These are phyloP conservation scores for Verbena officinalis DNA, from an alignment of 257 asterid species.

Conservation along the genomic window DNA sequence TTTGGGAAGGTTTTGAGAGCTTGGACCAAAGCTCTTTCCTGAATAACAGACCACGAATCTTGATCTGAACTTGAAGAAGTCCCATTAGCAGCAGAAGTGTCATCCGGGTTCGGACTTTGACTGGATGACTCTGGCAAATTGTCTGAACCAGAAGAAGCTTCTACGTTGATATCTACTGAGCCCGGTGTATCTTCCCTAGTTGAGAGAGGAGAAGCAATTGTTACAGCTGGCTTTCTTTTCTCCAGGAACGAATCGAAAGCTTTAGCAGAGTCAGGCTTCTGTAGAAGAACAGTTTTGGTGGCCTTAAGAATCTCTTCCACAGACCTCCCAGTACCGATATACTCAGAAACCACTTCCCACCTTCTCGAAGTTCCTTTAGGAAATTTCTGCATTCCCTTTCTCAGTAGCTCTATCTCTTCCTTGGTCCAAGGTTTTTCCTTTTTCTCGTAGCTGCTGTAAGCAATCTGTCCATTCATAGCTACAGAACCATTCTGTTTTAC, in stretches of 20 bases:
- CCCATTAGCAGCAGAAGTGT: constrained; percentile 38
- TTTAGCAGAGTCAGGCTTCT: constrained; percentile 90
- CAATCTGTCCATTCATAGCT: constrained; percentile 38
- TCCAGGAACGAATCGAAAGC: constrained; percentile 96
- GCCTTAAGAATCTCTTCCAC: constrained; percentile 98
- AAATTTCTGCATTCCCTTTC: constrained; percentile 84
- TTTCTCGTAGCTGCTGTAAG: constrained; percentile 49
- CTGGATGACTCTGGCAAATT: constrained; percentile 37
- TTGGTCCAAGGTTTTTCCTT: constrained; percentile 74
- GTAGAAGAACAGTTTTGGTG: constrained; percentile 91
- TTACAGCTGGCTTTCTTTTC: constrained; percentile 76
- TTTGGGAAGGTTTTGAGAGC: constrained; percentile 88
- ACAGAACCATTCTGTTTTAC: constrained; percentile 60
- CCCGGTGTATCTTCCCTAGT: constrained; percentile 67
- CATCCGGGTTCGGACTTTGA: constrained; percentile 33
- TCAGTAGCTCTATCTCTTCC: constrained; percentile 91
- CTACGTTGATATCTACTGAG: constrained; percentile 32
- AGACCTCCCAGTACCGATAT: constrained; percentile 78
- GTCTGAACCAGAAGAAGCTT: constrained; percentile 39
- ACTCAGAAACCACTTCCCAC: constrained; percentile 97
- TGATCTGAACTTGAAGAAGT: constrained; percentile 49
- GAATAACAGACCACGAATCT: constrained; percentile 77
- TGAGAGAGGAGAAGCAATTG: constrained; percentile 87
- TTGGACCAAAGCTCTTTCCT: constrained; percentile 81
- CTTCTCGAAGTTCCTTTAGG: constrained; percentile 96